Conservation (phyloP, 305 asterid species). For the Fraxinus floribunda region DNA sequence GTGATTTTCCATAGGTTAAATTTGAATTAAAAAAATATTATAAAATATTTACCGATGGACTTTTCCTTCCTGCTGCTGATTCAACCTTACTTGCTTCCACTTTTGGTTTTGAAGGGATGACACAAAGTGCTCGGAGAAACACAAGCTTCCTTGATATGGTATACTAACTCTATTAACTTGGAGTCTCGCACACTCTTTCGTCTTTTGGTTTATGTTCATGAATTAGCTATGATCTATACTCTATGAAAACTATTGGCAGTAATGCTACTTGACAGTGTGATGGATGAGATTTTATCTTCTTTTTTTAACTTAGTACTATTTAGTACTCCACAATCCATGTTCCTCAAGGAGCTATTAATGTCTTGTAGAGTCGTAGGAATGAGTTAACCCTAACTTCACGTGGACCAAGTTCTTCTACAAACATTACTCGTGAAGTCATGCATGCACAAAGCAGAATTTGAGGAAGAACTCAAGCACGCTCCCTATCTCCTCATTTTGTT, state of each 20-base stretch:
- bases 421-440: conserved; percentile 28
- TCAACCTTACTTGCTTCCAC: conserved; percentile 25
- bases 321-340: not conserved
- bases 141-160: conserved; percentile 57
- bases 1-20: too few relatives aligned
- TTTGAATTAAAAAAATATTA: too few relatives aligned
- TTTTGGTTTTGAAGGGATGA: conserved; percentile 33
- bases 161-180: not conserved
- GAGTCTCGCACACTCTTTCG: too few relatives aligned
- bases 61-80: conserved; percentile 27
- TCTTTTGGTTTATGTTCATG: not conserved
- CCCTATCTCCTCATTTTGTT: conserved; percentile 29
- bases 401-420: conserved; percentile 26
- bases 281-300: too few relatives aligned
- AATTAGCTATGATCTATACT: not conserved
- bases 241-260: not conserved
- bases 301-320: too few relatives aligned
- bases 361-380: conserved; percentile 10
- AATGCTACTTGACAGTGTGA: too few relatives aligned
- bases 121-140: conserved; percentile 50
- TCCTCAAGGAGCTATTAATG: not conserved
- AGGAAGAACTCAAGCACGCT: conserved; percentile 29
- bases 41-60: too few relatives aligned
- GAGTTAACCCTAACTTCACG: conserved; percentile 18
- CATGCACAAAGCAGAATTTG: conserved; percentile 27